Base-by-base conservation (phyloP, 1,284 basidiomycete genomes). In the Farysia itapuensis region DNA sequence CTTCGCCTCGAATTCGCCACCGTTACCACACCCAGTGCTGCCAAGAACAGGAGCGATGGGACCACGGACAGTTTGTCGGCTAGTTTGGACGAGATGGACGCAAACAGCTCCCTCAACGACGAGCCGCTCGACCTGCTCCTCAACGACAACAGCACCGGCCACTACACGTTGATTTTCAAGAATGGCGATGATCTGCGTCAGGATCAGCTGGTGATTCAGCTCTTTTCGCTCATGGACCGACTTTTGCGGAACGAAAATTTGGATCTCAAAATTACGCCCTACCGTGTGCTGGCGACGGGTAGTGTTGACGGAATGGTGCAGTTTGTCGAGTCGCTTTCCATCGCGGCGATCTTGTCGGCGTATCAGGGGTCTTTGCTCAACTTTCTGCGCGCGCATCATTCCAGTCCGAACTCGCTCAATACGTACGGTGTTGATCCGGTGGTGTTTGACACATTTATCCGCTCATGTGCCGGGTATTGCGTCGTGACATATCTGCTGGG, bases 111-210 rank as follows among this genome's bases (percentile, higher is more conserved):
- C 26, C 34, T 52, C 22, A 22, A 38, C 14, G 41, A 44, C 23
- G 48, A 41, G 14, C 5, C 26, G 11, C 13, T 35, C 12, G 34
- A 35, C 22, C 34, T 35, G 18, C 6, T 22, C 13, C 5, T 5
- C 15, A 21, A 26, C 18, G 14, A 29, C n/a, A 44, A 45, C 30
- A 33, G 39, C 6, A 50, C 43, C 1, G 52, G 39, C 4, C 28
- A 48, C 15, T 98, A 89, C 77, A 88, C 92, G 0, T 83, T 96
- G 37, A 98, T 99, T 59, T 97, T 97, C 82, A 98, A 99, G 78
- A 93, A 96, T 64, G 95, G 95, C 5, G 95, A 99, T 75, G 95
- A 99, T 75, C 85, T 98, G 81, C 86, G 94, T 16, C 95, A 98
- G 77, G 94, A 97, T 75, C 94, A 97, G 77, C 84, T 97, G 23